phyloP scores from a whole-genome alignment of 106 monocot species.

The Phalaenopsis aphrodite region DNA sequence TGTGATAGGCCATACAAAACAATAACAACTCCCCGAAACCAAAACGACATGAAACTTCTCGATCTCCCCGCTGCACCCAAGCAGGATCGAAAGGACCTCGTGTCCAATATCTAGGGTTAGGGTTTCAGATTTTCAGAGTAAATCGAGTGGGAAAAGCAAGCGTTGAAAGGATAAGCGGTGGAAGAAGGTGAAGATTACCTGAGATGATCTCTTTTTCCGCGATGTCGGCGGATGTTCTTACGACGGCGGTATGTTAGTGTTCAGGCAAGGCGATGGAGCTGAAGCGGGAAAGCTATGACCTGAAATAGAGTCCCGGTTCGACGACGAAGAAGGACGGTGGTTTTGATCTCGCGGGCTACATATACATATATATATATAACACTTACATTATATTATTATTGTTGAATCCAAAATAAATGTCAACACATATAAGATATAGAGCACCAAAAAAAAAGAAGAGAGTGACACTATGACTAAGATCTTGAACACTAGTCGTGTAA shows the following conservation, averaged over 20 bases:
- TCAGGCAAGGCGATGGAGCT: neutral
- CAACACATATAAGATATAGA: no score
- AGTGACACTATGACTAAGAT: no score
- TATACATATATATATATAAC: neutral
- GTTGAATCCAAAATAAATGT: no score
- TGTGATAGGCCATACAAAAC: constrained; percentile 57
- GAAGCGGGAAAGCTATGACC: neutral
- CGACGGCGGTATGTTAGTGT: neutral
- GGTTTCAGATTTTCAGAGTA: neutral
- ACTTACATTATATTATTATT: no score
- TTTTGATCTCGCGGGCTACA: neutral
- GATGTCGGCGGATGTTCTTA: neutral
- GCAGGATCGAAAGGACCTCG: neutral
- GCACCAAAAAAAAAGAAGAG: no score
- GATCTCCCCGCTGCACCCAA: neutral
- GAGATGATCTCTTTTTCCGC: neutral
- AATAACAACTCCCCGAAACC: neutral
- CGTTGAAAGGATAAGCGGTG: neutral
- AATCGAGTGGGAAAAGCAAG: neutral
- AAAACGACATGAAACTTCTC: neutral
- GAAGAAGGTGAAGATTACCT: neutral
- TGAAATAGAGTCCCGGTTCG: constrained; percentile 3
- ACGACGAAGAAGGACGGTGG: neutral
- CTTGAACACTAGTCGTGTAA: no score
- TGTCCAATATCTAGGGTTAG: neutral